These are phyloP conservation scores for Lycium barbarum DNA, from an alignment of 257 asterid genomes.

Conservation along the genomic window DNA sequence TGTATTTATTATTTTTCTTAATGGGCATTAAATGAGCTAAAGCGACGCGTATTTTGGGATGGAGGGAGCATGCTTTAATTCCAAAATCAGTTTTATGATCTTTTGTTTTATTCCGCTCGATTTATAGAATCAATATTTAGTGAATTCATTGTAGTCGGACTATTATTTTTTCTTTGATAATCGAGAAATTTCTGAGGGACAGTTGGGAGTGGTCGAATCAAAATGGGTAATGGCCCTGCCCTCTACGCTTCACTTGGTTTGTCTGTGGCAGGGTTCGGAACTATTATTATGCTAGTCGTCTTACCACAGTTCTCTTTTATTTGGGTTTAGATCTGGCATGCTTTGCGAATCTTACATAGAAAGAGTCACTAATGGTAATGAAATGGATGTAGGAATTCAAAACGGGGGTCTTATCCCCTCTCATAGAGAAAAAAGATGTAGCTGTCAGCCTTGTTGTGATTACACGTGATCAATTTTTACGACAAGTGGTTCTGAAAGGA, in stretches of 20 bases:
- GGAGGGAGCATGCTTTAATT: background rate
- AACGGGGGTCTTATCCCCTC: background rate
- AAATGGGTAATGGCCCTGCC: background rate
- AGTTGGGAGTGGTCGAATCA: background rate
- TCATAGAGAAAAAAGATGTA: background rate
- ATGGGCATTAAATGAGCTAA: too few species aligned
- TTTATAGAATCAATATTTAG: background rate
- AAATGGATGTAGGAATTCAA: background rate
- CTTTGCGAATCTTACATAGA: background rate
- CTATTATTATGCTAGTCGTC: background rate
- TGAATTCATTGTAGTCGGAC: background rate
- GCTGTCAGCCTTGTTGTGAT: background rate
- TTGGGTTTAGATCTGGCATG: conserved; percentile 23
- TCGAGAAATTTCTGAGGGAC: background rate
- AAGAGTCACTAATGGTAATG: background rate
- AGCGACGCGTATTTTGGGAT: too few species aligned
- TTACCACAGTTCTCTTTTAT: background rate
- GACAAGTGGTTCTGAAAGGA: background rate
- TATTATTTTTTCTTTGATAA: background rate
- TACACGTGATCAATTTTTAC: conserved; percentile 17
- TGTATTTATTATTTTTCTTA: too few species aligned
- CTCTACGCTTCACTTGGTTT: background rate
- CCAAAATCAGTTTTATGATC: background rate
- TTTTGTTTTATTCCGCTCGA: background rate
- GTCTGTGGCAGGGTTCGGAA: too few species aligned